Percentiles rank a stretch among this genome's conserved stretches.
Conservation (phyloP, 2,329 filamentous ascomycete genomes). For the Claviceps pazoutovae region DNA sequence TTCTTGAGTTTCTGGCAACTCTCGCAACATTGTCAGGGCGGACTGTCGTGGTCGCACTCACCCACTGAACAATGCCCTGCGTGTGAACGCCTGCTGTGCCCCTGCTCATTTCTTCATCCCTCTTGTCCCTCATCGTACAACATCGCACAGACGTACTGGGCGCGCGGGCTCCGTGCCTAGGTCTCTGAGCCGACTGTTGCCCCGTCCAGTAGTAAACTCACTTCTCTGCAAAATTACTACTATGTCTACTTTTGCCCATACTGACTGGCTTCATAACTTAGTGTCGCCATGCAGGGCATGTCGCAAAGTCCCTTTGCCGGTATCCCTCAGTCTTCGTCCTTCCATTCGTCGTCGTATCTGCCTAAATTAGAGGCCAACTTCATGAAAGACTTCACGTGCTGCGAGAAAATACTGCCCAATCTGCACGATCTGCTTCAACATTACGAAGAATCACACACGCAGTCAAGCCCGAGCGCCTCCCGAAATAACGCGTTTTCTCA, state of each 20-base stretch:
- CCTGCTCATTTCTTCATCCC: background rate
- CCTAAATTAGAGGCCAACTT: slow-evolving; percentile 95
- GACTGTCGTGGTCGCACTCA: background rate
- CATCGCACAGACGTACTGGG: no score
- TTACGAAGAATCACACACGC: slow-evolving; percentile 88
- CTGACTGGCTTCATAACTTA: slow-evolving; percentile 23
- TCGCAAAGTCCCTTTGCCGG: slow-evolving; percentile 56
- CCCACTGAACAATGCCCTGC: background rate
- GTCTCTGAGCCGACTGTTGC: background rate
- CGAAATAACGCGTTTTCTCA: slow-evolving; percentile 28
- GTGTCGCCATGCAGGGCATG: slow-evolving; percentile 89
- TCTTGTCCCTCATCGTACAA: background rate
- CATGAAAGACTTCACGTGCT: slow-evolving; percentile 95
- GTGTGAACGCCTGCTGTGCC: background rate
- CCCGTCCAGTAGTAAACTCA: no score
- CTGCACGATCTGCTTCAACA: slow-evolving; percentile 92
- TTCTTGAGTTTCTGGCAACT: background rate
- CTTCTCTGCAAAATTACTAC: background rate
- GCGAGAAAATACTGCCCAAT: slow-evolving; percentile 75
- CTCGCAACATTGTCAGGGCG: background rate
- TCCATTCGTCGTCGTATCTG: slow-evolving; percentile 90
- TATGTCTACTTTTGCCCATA: background rate
- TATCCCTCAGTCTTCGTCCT: slow-evolving; percentile 78
- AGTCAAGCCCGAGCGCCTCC: slow-evolving; percentile 36
- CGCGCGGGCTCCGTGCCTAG: background rate